Evolutionary conservation across 208 protist genomes (phyloP).

Genomic region (Wallacemonas rigidus): DNA sequence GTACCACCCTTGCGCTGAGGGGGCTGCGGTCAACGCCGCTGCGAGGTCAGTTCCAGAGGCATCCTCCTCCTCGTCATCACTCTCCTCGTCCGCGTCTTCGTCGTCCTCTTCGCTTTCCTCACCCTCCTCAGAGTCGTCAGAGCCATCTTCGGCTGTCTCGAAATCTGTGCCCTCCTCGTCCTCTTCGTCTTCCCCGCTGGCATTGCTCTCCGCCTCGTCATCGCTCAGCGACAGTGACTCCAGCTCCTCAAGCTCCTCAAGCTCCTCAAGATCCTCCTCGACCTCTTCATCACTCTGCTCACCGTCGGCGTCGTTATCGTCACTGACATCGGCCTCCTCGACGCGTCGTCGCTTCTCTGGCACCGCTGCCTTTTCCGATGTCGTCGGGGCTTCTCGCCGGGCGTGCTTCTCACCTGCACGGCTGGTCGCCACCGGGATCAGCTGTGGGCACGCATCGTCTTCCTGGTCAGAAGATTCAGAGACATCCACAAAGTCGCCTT

Average conservation of each 20-base stretch:
- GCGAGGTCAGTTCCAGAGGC: not conserved
- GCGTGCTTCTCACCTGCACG: slow-evolving; percentile 11
- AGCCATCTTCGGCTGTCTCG: slow-evolving; percentile 45
- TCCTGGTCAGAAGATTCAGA: slow-evolving; percentile 42
- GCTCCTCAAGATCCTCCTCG: slow-evolving; percentile 16
- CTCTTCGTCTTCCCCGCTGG: slow-evolving; percentile 24
- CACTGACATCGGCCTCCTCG: not conserved
- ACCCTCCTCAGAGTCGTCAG: slow-evolving; percentile 37
- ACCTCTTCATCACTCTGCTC: slow-evolving; percentile 15
- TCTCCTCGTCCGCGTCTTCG: slow-evolving; percentile 32
- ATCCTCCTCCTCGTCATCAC: slow-evolving; percentile 29
- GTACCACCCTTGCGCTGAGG: slow-evolving; percentile 53
- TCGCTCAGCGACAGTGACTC: slow-evolving; percentile 19
- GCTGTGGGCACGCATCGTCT: slow-evolving; percentile 63
- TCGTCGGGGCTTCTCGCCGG: not conserved
- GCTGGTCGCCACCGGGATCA: slow-evolving; percentile 35
- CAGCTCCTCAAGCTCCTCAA: slow-evolving; percentile 11
- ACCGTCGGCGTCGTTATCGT: not conserved
- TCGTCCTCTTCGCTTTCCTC: slow-evolving; percentile 31
- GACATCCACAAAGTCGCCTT: slow-evolving; percentile 76
- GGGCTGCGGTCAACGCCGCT: slow-evolving; percentile 22
- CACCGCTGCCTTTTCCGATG: not conserved
- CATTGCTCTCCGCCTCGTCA: slow-evolving; percentile 24
- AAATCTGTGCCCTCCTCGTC: slow-evolving; percentile 25
- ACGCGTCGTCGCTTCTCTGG: slow-evolving; percentile 15